Evolutionary conservation across 148 eudicot species (phyloP).

Genomic region (Rhododendron vialii): DNA sequence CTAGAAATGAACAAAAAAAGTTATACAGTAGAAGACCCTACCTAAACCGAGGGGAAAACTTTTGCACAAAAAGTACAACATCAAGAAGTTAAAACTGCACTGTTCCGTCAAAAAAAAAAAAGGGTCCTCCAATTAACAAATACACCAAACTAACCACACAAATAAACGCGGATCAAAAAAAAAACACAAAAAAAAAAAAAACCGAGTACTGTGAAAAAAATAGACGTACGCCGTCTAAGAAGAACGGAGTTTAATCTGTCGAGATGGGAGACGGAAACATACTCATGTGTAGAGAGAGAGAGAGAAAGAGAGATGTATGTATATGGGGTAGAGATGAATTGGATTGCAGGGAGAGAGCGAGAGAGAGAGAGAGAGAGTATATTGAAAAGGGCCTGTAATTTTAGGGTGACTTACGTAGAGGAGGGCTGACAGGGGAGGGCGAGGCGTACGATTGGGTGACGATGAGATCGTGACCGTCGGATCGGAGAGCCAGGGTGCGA

Average conservation of each 20-base stretch:
- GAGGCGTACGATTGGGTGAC: conserved; percentile 9
- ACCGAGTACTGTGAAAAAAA: neutral
- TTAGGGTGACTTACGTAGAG: conserved; percentile 6
- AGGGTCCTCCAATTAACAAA: neutral
- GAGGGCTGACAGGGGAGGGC: conserved; percentile 10
- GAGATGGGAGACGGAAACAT: neutral
- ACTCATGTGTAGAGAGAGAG: neutral
- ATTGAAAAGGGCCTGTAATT: neutral
- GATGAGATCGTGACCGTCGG: conserved; percentile 17
- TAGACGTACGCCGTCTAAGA: neutral
- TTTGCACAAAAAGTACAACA: neutral
- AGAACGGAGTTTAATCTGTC: neutral
- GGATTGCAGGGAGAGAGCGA: neutral
- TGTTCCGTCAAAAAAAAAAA: neutral
- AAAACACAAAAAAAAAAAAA: neutral
- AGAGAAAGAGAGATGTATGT: neutral
- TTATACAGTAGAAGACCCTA: neutral
- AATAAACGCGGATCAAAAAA: too few relatives aligned
- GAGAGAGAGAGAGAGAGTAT: neutral
- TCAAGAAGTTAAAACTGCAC: neutral
- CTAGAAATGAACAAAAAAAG: neutral
- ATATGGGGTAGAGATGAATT: neutral
- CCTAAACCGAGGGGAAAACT: neutral
- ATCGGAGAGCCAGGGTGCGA: neutral
- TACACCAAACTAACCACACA: neutral